These are phyloP conservation scores for Nicotiana otophora DNA, from an alignment of 257 asterid species.

Conservation along the genomic window DNA sequence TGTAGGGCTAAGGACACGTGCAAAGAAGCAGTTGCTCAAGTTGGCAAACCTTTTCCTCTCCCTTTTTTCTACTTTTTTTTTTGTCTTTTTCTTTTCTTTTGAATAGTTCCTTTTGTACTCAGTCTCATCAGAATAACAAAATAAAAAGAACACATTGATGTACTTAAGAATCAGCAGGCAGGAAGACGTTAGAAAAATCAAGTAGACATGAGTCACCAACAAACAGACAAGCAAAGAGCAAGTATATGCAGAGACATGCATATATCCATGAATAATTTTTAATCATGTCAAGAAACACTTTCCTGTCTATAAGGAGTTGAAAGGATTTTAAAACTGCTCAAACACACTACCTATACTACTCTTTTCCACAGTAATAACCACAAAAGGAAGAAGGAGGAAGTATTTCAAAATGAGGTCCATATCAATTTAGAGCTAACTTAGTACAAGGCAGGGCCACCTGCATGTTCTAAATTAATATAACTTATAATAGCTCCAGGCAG, in stretches of 20 bases:
- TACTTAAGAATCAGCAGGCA: not conserved
- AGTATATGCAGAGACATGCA: not conserved
- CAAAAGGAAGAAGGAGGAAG: not conserved
- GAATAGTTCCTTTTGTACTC: not conserved
- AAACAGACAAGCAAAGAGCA: not conserved
- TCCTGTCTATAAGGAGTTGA: not conserved
- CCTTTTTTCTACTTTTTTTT: too few species aligned
- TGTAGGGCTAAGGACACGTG: not conserved
- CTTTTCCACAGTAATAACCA: not conserved
- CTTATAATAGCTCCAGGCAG: slow-evolving; percentile 32
- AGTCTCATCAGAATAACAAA: not conserved
- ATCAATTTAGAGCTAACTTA: not conserved
- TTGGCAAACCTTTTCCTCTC: not conserved
- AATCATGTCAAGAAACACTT: not conserved
- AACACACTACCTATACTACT: not conserved
- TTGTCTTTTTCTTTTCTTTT: too few species aligned
- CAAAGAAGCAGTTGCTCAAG: not conserved
- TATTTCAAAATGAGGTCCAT: not conserved
- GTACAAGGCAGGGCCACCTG: slow-evolving; percentile 32
- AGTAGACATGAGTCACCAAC: not conserved
- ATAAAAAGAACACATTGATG: not conserved
- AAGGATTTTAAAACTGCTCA: not conserved
- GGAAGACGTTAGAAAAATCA: not conserved
- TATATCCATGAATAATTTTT: not conserved
- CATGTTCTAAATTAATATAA: slow-evolving; percentile 35